Conservation (phyloP, 2,329 filamentous ascomycete species). For the Mycosphaerella sp. region DNA sequence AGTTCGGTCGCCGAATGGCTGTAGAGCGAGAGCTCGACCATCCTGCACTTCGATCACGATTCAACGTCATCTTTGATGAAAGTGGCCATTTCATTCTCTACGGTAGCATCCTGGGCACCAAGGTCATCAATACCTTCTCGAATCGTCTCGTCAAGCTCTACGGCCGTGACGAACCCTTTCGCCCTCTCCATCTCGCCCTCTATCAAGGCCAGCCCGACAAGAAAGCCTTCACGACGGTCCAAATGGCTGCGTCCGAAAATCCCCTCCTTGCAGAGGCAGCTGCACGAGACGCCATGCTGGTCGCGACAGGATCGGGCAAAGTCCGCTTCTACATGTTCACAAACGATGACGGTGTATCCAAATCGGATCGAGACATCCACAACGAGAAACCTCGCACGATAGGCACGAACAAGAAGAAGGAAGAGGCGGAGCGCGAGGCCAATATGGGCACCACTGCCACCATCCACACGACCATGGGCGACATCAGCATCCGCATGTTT, state of each 20-base stretch:
- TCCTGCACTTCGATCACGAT: conserved; percentile 57
- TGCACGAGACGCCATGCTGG: conserved; percentile 78
- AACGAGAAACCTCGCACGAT: conserved; percentile 81
- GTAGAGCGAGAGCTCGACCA: conserved; percentile 81
- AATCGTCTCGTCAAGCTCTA: conserved; percentile 89
- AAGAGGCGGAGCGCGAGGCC: conserved; percentile 51
- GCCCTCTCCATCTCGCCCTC: conserved; percentile 72
- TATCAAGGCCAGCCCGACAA: conserved; percentile 96
- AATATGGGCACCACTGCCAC: conserved; percentile 74
- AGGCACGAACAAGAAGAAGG: conserved; percentile 46
- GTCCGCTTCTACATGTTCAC: conserved; percentile 98
- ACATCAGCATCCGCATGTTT: conserved; percentile 89
- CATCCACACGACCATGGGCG: conserved; percentile 87
- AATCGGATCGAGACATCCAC: conserved; percentile 80
- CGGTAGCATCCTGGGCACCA: conserved; percentile 83
- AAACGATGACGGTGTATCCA: conserved; percentile 76
- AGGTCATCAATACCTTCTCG: conserved; percentile 92
- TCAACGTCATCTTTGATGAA: conserved; percentile 92
- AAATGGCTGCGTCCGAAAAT: conserved; percentile 94
- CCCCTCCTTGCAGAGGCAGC: conserved; percentile 90
- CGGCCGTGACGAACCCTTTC: conserved; percentile 81
- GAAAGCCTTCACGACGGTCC: conserved; percentile 86
- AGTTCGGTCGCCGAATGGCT: conserved; percentile 83
- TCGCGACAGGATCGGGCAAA: conserved; percentile 77
- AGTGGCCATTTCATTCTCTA: conserved; percentile 93